These are phyloP conservation scores for Penicillium egyptiacum DNA, from an alignment of 495 filamentous ascomycete species.

Conservation along the genomic window DNA sequence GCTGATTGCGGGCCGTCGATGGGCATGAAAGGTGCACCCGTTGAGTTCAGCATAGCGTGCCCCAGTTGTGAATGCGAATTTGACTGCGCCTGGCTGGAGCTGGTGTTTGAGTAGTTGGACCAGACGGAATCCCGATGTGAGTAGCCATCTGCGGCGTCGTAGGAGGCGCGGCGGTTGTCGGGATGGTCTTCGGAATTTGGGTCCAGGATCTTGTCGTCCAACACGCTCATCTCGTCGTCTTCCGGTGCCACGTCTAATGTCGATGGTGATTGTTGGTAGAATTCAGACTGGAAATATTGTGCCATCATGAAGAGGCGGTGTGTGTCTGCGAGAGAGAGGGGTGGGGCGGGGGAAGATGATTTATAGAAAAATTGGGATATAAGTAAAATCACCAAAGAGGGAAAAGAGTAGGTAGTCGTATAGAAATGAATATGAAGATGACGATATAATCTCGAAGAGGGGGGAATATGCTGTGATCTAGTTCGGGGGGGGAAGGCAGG, in stretches of 20 bases:
- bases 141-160: conserved; percentile 66
- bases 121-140: conserved; percentile 74
- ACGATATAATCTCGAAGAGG: conserved; percentile 17
- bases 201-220: conserved; percentile 85
- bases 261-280: conserved; percentile 61
- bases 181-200: conserved; percentile 68
- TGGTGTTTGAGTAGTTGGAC: conserved; percentile 66
- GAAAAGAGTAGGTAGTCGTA: conserved; percentile 23
- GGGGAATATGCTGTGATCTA: conserved; percentile 13
- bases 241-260: conserved; percentile 67
- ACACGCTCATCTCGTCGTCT: conserved; percentile 76
- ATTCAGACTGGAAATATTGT: conserved; percentile 53
- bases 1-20: conserved; percentile 53
- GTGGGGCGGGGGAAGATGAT: conserved; percentile 19
- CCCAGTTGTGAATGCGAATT: conserved; percentile 42
- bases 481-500: conserved; percentile 26
- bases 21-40: conserved; percentile 56
- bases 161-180: conserved; percentile 65
- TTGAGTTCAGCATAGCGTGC: conserved; percentile 38
- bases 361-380: conserved; percentile 30
- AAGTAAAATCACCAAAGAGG: conserved; percentile 13
- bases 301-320: conserved; percentile 44
- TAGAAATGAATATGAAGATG: conserved; percentile 24
- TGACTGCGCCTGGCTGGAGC: conserved; percentile 40
- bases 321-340: conserved; percentile 17